A percentile compares a stretch with the other conserved stretches of the same genome.
Evolutionary conservation across 257 asterid genomes (phyloP).

Genomic region (Anisodus acutangulus): DNA sequence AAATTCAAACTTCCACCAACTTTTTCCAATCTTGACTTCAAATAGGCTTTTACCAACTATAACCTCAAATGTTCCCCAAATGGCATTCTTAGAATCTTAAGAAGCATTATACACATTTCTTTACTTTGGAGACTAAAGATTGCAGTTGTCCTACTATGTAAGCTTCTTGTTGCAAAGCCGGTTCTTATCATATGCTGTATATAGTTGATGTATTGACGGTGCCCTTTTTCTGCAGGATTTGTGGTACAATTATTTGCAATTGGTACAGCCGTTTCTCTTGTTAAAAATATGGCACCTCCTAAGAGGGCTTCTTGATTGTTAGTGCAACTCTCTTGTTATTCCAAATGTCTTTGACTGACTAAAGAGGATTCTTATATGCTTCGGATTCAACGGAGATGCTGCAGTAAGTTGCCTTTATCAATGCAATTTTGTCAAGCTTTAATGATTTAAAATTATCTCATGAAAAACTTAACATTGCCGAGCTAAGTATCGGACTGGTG

Average conservation of each 20-base stretch:
- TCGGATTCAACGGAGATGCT: neutral
- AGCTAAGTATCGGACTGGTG: neutral
- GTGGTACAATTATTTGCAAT: constrained; percentile 49
- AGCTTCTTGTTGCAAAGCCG: constrained; percentile 21
- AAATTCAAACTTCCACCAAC: neutral
- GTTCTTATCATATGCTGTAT: neutral
- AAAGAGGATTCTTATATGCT: neutral
- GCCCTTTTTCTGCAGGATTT: constrained; percentile 49
- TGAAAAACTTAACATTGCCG: neutral
- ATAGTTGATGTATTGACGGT: neutral
- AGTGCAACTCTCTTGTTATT: neutral
- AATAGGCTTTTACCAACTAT: neutral
- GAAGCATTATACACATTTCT: neutral
- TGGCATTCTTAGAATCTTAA: neutral
- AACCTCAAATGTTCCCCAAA: neutral
- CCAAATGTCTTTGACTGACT: neutral
- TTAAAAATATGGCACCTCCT: constrained; percentile 86
- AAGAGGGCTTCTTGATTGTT: constrained; percentile 62
- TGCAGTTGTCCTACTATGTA: constrained; percentile 59
- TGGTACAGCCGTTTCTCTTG: constrained; percentile 53
- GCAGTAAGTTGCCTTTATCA: neutral
- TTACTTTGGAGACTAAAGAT: constrained; percentile 52
- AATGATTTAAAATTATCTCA: constrained; percentile 9
- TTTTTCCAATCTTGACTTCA: neutral
- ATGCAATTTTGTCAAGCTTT: neutral